These are phyloP conservation scores for Phaffomyces thermotolerans DNA, from an alignment of 805 yeast genomes.

Conservation along the genomic window DNA sequence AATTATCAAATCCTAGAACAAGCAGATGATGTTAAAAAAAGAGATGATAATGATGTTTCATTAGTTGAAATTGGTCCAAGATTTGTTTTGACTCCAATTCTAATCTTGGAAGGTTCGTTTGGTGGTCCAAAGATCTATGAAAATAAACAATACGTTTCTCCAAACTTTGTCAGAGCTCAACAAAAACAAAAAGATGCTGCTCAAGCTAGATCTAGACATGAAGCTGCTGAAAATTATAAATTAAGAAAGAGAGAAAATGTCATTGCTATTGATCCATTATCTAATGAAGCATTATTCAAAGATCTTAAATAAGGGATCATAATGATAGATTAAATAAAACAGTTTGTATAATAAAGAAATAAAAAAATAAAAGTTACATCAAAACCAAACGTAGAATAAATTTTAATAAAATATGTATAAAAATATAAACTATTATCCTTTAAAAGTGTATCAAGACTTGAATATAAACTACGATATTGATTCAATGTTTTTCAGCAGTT, in stretches of 20 bases:
- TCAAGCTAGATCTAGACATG: conserved; percentile 70
- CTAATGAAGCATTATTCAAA: conserved; percentile 71
- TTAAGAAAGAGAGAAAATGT: conserved; percentile 68
- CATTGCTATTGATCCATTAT: conserved; percentile 72
- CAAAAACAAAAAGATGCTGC: conserved; percentile 70
- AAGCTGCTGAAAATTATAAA: conserved; percentile 71
- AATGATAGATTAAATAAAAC: no score
- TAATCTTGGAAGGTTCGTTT: conserved; percentile 91
- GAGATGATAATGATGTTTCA: conserved; percentile 56
- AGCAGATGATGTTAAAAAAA: conserved; percentile 46
- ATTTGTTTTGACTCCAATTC: conserved; percentile 84
- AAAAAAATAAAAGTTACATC: no score
- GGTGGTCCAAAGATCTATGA: conserved; percentile 98
- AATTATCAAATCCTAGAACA: conserved; percentile 79
- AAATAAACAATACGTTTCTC: conserved; percentile 93
- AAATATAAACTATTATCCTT: conserved; percentile 4
- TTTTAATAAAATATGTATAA: conserved; percentile 7
- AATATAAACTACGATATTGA: background rate
- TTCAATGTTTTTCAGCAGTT: conserved; percentile 11
- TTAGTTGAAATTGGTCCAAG: conserved; percentile 96
- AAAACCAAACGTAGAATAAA: background rate
- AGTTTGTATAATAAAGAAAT: no score
- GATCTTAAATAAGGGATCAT: conserved; percentile 11
- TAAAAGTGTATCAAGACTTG: no score
- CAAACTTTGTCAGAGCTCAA: conserved; percentile 92